A percentile compares a stretch with the other conserved stretches of the same genome.
These are phyloP conservation scores for Suillus clintonianus DNA, from an alignment of 768 basidiomycete species.

Conservation along the genomic window DNA sequence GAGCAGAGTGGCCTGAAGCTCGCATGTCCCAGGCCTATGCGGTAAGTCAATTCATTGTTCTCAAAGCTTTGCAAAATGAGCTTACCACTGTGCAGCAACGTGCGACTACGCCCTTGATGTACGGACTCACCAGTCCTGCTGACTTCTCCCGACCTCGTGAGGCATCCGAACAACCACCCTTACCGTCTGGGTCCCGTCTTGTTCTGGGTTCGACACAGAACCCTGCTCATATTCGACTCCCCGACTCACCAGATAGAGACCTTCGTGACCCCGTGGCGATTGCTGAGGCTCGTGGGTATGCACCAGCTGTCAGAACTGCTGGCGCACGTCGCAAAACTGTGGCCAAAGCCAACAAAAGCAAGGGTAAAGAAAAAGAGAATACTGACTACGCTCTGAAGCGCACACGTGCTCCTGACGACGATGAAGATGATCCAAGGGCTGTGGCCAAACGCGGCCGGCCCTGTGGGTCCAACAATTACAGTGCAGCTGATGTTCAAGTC, in stretches of 20 bases:
- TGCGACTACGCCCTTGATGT: too few relatives aligned
- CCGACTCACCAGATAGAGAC: not conserved
- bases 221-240: not conserved
- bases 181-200: too few relatives aligned
- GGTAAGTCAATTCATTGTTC: too few relatives aligned
- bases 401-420: not conserved
- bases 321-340: not conserved
- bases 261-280: not conserved
- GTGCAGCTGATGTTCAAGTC: constrained; percentile 11
- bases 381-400: too few relatives aligned
- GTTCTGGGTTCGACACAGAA: not conserved
- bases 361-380: not conserved
- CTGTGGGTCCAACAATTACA: constrained; percentile 15
- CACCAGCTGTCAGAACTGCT: not conserved
- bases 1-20: too few relatives aligned
- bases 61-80: too few relatives aligned
- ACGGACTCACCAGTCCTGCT: too few relatives aligned
- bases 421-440: not conserved
- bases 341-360: not conserved
- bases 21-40: too few relatives aligned
- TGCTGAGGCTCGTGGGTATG: not conserved
- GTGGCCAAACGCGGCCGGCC: not conserved
- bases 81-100: too few relatives aligned
- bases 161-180: too few relatives aligned
- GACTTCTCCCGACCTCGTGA: too few relatives aligned